Base-by-base conservation (phyloP, 805 yeast genomes). In the Wickerhamomyces queroliae region DNA sequence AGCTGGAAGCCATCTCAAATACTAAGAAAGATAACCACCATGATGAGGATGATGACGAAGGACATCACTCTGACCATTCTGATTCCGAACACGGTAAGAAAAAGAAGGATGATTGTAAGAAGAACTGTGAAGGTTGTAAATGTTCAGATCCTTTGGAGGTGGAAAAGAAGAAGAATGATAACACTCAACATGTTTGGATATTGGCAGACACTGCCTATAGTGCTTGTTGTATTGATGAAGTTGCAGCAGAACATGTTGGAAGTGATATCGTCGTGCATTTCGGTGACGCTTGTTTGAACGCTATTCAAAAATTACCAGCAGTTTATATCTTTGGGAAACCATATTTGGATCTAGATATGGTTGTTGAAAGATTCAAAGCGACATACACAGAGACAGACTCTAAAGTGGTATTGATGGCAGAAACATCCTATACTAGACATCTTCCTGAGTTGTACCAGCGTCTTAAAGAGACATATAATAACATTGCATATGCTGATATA, bases 201-300 rank as follows among this genome's bases (percentile, higher is more conserved):
- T 64, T 93, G 27, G 99, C 98, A 0, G 99, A 93, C 55, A 91
- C 99, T 0, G 88, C 97, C 0, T 93, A 93, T 54, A 86, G 96
- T 22, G 71, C 96, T 1, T 93, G 99, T 61, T 93, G 99, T 63
- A 83, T 91, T 10, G 99, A 93, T 59, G 97, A 90, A 55, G 95
- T 91, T 21, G 98, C 99, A 0, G 95, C 96, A 1, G 90, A 85
- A 55, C 99, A 93, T 59, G 95, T 91, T 13, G 56, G 66, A 7
- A 89, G 93, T 7, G 96, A 91, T 46, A 62, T 84, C 5, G 87
- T 93, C 22, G 78, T 90, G 2, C 99, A 93, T 61, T 87, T 90
- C 61, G 99, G 99, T 3, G 95, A 88, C 56, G 91, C 98, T 0
- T 93, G 99, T 60, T 62, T 93, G 55, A 89, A 83, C 49, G 83